Conservation (phyloP, 495 filamentous ascomycete genomes). For the Podospora anserina region DNA sequence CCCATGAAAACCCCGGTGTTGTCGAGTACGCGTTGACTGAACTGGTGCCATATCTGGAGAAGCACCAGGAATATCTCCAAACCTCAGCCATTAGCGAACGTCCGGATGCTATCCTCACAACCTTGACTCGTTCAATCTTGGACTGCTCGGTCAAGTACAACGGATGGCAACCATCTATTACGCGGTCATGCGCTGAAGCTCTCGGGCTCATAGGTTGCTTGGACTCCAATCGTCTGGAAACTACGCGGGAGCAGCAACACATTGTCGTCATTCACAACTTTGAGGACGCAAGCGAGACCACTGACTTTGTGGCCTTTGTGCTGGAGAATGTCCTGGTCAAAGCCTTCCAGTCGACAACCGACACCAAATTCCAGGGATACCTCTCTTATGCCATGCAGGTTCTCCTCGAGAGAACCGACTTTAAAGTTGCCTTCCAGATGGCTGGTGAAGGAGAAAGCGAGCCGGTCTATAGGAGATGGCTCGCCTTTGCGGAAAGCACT, state of each 20-base stretch:
- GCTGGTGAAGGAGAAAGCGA: conserved; percentile 16
- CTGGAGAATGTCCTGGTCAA: conserved; percentile 85
- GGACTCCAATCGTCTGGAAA: conserved; percentile 85
- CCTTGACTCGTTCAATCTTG: conserved; percentile 70
- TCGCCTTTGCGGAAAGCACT: conserved; percentile 65
- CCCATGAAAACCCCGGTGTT: conserved; percentile 79
- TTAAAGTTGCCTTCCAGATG: conserved; percentile 55
- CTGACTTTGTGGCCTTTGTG: conserved; percentile 80
- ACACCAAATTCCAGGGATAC: conserved; percentile 82
- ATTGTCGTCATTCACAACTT: conserved; percentile 88
- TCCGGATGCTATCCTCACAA: conserved; percentile 68
- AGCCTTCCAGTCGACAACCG: conserved; percentile 82
- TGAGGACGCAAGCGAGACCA: conserved; percentile 68
- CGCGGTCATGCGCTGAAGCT: conserved; percentile 70
- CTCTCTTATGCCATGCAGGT: conserved; percentile 92
- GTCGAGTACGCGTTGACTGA: conserved; percentile 76
- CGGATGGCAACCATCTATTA: conserved; percentile 60
- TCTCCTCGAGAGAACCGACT: conserved; percentile 69
- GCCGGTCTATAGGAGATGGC: conserved; percentile 64
- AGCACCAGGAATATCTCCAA: conserved; percentile 78
- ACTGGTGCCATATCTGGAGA: conserved; percentile 65
- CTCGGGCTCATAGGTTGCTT: conserved; percentile 86
- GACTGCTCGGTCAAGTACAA: conserved; percentile 80
- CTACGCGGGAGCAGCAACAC: conserved; percentile 67
- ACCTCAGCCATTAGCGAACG: conserved; percentile 80